Conservation (phyloP, 352 stramenopile genomes). For the Phytophthora idaei region DNA sequence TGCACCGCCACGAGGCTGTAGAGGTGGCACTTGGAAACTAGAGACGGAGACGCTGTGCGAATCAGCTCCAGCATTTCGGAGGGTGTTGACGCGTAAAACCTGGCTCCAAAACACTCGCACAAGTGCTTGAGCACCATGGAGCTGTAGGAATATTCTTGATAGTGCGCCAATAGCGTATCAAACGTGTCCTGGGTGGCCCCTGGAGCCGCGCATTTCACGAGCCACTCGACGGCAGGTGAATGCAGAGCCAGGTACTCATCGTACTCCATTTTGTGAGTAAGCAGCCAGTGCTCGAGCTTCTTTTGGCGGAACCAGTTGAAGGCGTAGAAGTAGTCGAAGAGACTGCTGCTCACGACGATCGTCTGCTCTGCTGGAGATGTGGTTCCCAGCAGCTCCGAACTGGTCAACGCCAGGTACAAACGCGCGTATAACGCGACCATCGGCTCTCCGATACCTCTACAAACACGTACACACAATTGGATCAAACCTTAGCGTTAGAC, state of each 20-base stretch:
- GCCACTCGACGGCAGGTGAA: slow-evolving; percentile 87
- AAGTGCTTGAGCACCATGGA: slow-evolving; percentile 92
- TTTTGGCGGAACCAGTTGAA: slow-evolving; percentile 75
- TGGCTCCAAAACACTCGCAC: slow-evolving; percentile 70
- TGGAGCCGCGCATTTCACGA: slow-evolving; percentile 73
- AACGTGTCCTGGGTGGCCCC: slow-evolving; percentile 54
- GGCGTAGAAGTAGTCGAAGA: slow-evolving; percentile 91
- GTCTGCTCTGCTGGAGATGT: slow-evolving; percentile 45
- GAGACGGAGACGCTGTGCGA: slow-evolving; percentile 54
- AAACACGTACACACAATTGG: slow-evolving; percentile 9
- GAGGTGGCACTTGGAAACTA: slow-evolving; percentile 67
- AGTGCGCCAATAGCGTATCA: slow-evolving; percentile 76
- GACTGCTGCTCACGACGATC: slow-evolving; percentile 61
- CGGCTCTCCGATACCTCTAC: slow-evolving; percentile 85
- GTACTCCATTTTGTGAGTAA: slow-evolving; percentile 57
- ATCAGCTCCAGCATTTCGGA: slow-evolving; percentile 75
- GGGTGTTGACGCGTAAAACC: slow-evolving; percentile 63
- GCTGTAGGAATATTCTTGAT: slow-evolving; percentile 82
- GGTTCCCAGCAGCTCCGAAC: slow-evolving; percentile 56
- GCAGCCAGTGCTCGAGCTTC: slow-evolving; percentile 59
- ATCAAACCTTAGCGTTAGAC: slow-evolving; percentile 12
- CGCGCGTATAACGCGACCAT: slow-evolving; percentile 89
- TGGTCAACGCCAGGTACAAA: slow-evolving; percentile 80
- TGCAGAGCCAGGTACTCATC: slow-evolving; percentile 79
- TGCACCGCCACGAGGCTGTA: slow-evolving; percentile 77